Evolutionary conservation across 1,284 basidiomycete species (phyloP), one percentile per base, ranked within the genome.

Genomic region (Trichosporon sp.): DNA sequence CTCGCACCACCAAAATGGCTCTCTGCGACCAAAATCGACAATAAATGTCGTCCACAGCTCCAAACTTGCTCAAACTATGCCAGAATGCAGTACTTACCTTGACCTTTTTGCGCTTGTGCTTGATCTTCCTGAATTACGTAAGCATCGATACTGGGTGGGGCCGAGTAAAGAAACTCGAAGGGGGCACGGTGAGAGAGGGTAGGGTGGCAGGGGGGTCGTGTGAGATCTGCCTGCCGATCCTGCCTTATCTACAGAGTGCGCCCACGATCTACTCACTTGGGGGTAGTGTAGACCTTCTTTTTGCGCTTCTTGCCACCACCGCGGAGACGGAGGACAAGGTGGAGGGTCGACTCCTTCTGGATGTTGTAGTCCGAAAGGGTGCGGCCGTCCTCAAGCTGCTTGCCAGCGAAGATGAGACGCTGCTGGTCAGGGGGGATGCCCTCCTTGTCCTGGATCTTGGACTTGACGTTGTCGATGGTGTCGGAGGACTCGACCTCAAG

Each of bases 91-190:
- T 51, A n/a, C 59, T 37, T 35, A 63, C 59, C 90, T 98, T 70
- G 90, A 97, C 94, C 90, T 98, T 65, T 90, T 96, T 96, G 86
- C 92, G 91, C 91, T 98, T 98, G 89, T 98, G 96, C 91, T 98
- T 98, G 90, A 98, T 66, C 61, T 98, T 98, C 91, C 98, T 98
- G 86, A 2, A 96, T 19, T 54, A 26, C 16, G 48, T 43, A 43
- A 38, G 40, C 59, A 37, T 5, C 38, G 7, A 10, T 40, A 40
- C 8, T 3, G 12, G 38, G 10, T 12, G 38, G 12, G 12, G 12
- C 12, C 12, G 38, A 40, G 38, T 40, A 10, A 10, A 40, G 38
- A 40, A 12, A 40, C 38, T 40, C 38, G 38, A 12, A 7, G 8
- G 8, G 35, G 35, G 35, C 38, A 40, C 38, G 38, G 38, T 11